phyloP scores from a whole-genome alignment of 179 eudicot genomes.

The Nepenthes alata region DNA sequence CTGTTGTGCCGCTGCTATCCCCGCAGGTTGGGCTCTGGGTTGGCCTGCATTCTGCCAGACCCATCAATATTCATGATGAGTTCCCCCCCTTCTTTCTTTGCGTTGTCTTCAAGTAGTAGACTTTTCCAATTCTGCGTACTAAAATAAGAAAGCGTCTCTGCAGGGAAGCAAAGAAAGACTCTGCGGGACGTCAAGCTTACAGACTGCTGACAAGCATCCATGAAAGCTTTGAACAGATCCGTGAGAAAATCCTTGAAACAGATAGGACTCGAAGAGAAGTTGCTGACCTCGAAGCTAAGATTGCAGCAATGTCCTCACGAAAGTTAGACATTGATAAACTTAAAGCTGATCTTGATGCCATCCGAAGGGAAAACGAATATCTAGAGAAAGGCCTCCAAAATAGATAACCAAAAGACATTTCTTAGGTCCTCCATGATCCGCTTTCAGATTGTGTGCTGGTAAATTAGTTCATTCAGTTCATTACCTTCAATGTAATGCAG shows the following conservation, averaged over 20 bases:
- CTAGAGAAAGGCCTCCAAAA: constrained; percentile 17
- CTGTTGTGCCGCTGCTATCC: no score
- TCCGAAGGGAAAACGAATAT: constrained; percentile 46
- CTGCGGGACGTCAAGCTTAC: constrained; percentile 42
- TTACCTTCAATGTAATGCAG: no score
- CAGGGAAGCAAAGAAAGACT: constrained; percentile 63
- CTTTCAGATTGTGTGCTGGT: no score
- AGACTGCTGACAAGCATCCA: constrained; percentile 45
- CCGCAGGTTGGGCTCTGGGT: no score
- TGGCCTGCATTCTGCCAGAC: no score
- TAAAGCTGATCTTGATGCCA: constrained; percentile 58
- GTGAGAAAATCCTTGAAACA: constrained; percentile 39
- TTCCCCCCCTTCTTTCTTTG: no score
- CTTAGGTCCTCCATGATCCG: no score
- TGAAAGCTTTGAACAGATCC: constrained; percentile 47
- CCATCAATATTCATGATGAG: no score
- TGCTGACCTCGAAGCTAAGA: constrained; percentile 48
- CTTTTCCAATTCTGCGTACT: no score
- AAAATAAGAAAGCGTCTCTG: constrained; percentile 1
- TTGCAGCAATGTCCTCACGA: constrained; percentile 31
- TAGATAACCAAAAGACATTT: not conserved
- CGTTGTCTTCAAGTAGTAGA: no score
- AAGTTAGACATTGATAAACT: constrained; percentile 37
- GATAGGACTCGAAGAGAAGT: constrained; percentile 46
- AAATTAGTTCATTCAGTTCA: no score